Percentiles rank a stretch among this genome's conserved stretches.
Evolutionary conservation across 1,284 basidiomycete genomes (phyloP).

Genomic region (Cystobasidium slooffiae): DNA sequence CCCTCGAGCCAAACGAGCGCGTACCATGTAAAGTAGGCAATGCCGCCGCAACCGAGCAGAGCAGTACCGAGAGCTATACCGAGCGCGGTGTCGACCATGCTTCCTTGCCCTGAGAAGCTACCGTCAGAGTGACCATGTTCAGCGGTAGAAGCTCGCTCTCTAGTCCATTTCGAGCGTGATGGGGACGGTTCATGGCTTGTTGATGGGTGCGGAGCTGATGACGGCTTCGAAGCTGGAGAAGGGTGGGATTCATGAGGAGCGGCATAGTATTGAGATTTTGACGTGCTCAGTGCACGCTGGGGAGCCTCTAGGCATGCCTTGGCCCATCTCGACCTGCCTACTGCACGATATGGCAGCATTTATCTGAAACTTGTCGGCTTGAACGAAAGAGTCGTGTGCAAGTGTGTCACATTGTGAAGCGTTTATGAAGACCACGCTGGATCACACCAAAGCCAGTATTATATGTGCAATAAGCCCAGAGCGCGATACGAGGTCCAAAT

Average conservation of each 20-base stretch:
- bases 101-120: neutral
- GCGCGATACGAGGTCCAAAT: no score
- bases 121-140: neutral
- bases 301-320: neutral
- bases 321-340: neutral
- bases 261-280: neutral
- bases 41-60: constrained; percentile 37
- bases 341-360: neutral
- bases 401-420: no score
- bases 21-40: constrained; percentile 40
- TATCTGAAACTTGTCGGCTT: no score
- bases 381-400: no score
- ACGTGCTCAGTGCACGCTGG: neutral
- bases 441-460: no score
- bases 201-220: neutral
- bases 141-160: constrained; percentile 19
- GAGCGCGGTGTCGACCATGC: constrained; percentile 34
- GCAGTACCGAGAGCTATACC: constrained; percentile 38
- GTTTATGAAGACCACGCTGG: no score
- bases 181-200: neutral
- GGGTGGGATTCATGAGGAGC: constrained; percentile 1
- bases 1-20: neutral
- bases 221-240: neutral
- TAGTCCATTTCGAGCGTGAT: constrained; percentile 14
- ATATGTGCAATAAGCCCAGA: no score